Base-by-base conservation (phyloP, 2,329 filamentous ascomycete genomes). In the Neonectria ditissima region DNA sequence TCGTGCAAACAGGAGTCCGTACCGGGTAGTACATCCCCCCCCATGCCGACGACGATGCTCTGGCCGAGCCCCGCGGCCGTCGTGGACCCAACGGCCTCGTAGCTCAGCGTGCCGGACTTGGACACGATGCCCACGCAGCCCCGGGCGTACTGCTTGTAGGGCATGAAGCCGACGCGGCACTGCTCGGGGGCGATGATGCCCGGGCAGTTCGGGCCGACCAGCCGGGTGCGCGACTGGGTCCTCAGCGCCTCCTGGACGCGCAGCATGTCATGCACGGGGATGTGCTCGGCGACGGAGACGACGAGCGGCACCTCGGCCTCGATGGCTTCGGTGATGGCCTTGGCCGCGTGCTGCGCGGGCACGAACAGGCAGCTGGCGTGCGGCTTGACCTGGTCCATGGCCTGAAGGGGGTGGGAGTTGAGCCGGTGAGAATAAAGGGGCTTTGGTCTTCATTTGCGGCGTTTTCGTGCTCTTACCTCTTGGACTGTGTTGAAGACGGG, bases 151-250 rank as follows among this genome's bases (percentile, higher is more conserved):
- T 81, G 79, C 30, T 70, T 73, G 52, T 78, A 79, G 1, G 79
- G 79, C 79, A 81, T 81, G 43, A 81, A 81, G 2, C 79, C 79
- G 5, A 81, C 75, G 1, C 79, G 61, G 69, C 92, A 94, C 2
- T 88, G 89, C 22, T 89, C 85, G 0, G 91, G 89, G 4, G 91
- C 91, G 60, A 94, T 93, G 65, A 95, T 93, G 0, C 92, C 92
- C 0, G 92, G 91, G 20, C 90, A 91, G 74, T 94, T 95, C n/a
- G 92, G 90, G 2, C 92, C 92, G 0, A 95, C 90, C 0, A 95
- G 83, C 7, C 92, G 83, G 0, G 90, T 92, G 69, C 87, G 90
- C 1, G 85, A 89, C 74, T 94, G 92, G 0, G 90, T 91, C 65
- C 87, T 83, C 5, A 94, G 83, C 52, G 93, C 89, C 24, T 89